Conservation (phyloP, 2,329 filamentous ascomycete genomes). For the Kalmusia sp. region DNA sequence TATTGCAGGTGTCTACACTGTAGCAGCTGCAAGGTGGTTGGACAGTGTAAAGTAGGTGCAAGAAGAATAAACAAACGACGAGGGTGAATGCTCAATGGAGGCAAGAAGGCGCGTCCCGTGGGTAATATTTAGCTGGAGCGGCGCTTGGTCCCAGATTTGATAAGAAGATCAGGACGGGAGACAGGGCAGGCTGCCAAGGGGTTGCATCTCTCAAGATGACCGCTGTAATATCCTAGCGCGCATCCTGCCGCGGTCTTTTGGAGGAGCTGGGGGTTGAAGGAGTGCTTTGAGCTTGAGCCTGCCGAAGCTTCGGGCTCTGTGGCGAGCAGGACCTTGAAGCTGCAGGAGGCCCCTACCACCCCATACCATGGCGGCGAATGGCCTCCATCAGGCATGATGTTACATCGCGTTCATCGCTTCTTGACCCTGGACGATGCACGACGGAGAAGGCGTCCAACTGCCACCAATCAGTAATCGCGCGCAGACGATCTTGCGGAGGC, state of each 20-base stretch:
- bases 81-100: conserved; percentile 10
- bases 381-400: conserved; percentile 38
- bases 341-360: conserved; percentile 35
- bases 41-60: conserved; percentile 10
- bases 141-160: conserved; percentile 45
- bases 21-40: conserved; percentile 41
- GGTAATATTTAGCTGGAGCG: conserved; percentile 48
- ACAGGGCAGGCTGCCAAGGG: conserved; percentile 39
- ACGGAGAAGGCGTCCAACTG: conserved; percentile 42
- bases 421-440: conserved; percentile 29
- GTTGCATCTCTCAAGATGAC: conserved; percentile 16
- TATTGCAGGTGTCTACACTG: conserved; percentile 33
- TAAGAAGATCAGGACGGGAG: conserved; percentile 49
- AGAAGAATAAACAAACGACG: conserved; percentile 12
- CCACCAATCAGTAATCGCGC: conserved; percentile 33
- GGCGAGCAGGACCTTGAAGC: conserved; percentile 30
- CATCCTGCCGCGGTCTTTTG: conserved; percentile 29
- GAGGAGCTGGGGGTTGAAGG: conserved; percentile 14
- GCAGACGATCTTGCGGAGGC: conserved; percentile 41
- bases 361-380: conserved; percentile 38
- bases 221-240: conserved; percentile 27
- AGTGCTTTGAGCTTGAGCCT: conserved; percentile 15
- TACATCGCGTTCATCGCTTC: conserved; percentile 41
- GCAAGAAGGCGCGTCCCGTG: conserved; percentile 36
- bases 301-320: conserved; percentile 42